Conservation (phyloP, 164 flowering plant genomes). For the Nelumbo lutea region DNA sequence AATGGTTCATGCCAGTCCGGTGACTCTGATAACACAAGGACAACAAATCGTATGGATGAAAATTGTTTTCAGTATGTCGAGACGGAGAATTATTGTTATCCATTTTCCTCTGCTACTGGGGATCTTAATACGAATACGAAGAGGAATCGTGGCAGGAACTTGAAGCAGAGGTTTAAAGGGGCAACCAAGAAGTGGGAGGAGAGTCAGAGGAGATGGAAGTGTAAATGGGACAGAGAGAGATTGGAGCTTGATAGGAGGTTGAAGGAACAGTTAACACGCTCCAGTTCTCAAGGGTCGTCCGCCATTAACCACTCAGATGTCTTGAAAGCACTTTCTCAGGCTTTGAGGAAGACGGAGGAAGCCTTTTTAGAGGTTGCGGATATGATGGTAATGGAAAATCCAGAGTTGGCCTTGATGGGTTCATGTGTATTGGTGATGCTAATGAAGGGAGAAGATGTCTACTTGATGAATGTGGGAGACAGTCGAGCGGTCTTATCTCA, state of each 20-base stretch:
- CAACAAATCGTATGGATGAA: neutral
- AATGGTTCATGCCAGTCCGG: neutral
- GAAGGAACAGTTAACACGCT: conserved; percentile 30
- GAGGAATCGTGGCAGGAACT: conserved; percentile 5
- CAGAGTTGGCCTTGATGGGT: conserved; percentile 87
- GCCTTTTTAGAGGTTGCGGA: conserved; percentile 63
- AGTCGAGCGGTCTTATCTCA: conserved; percentile 61
- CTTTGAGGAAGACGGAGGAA: conserved; percentile 72
- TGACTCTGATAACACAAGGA: neutral
- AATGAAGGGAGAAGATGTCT: conserved; percentile 77
- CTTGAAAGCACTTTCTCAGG: conserved; percentile 59
- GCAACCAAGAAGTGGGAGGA: conserved; percentile 36
- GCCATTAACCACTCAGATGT: conserved; percentile 49
- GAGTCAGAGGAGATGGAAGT: conserved; percentile 33
- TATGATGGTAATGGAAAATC: conserved; percentile 61
- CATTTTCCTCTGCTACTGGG: conserved; percentile 1
- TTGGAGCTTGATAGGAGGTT: conserved; percentile 30
- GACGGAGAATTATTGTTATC: conserved; percentile 15
- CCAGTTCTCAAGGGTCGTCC: conserved; percentile 16
- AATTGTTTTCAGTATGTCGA: conserved; percentile 13
- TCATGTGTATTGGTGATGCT: conserved; percentile 83
- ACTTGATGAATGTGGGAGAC: conserved; percentile 83
- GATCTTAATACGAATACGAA: conserved; percentile 12
- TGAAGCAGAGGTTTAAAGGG: conserved; percentile 20
- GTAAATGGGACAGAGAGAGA: conserved; percentile 42